Evolutionary conservation across 306 rosid species (phyloP).

Genomic region (Cucumis melo): DNA sequence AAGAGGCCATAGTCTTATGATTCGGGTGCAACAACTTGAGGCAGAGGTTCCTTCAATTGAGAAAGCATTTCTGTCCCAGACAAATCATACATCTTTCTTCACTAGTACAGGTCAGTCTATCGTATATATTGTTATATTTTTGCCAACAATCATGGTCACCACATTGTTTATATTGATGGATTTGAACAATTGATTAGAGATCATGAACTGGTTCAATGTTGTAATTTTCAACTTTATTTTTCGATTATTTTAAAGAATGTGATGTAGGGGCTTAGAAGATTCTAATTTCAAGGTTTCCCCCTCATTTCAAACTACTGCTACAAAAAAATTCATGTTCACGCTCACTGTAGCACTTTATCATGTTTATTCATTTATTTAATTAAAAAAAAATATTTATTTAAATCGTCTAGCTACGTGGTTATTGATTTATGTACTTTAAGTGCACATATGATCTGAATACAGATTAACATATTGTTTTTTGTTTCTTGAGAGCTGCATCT

Average conservation of each 20-base stretch:
- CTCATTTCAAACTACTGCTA: not conserved
- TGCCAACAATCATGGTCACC: not conserved
- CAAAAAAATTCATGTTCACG: not conserved
- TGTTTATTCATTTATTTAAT: too few relatives aligned
- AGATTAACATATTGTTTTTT: not conserved
- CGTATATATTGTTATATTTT: not conserved
- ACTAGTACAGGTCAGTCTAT: constrained; percentile 53
- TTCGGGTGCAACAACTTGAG: constrained; percentile 93
- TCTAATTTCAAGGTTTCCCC: not conserved
- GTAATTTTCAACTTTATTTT: not conserved
- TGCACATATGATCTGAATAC: not conserved
- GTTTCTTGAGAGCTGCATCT: not conserved
- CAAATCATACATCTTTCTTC: constrained; percentile 48
- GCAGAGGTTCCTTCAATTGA: constrained; percentile 87
- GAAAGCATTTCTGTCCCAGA: constrained; percentile 56
- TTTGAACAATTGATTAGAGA: not conserved
- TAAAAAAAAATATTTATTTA: too few relatives aligned
- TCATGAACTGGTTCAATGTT: not conserved
- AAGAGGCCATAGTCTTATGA: constrained; percentile 70
- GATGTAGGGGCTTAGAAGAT: not conserved
- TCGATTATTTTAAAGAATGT: too few relatives aligned
- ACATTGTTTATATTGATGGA: not conserved
- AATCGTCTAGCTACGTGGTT: not conserved
- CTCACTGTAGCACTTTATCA: not conserved
- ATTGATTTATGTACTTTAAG: not conserved